Evolutionary conservation across 495 filamentous ascomycete genomes (phyloP), one percentile per base, ranked within the genome.

Genomic region (Penicillium fimorum): DNA sequence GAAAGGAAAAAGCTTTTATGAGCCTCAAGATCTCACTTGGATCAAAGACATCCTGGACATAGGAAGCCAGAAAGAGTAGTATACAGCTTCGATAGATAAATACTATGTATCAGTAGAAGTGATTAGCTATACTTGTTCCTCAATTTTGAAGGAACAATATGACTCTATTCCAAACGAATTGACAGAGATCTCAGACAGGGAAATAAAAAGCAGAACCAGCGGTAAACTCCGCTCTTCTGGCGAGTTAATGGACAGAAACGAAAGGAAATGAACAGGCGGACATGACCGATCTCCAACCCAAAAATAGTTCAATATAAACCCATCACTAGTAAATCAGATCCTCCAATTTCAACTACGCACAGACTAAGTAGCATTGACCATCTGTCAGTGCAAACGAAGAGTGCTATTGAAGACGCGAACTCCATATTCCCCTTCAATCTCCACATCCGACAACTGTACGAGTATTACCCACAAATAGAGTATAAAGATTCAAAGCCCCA

Each of bases 321-420:
- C 6, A 37, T 35, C 4, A 35, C 33, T 15, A 37, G 33, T 15
- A 12, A 37, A n/a, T 5, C n/a, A 13, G 27, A 45, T 22, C 24
- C 27, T 17, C 25, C 15, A 8, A 29, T 46, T 17, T 6, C 25
- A 12, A 29, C 44, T 41, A 27, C 35, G 40, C 13, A 29, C 12
- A 6, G 12, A 48, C 17, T 3, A 30, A 35, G 30, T 37, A 5
- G 33, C 20, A 46, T 29, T 48, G 30, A 32, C 46, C 46, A 48
- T 35, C 29, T 11, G 27, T 30, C 11, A 29, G 35, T 15, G 22
- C 49, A 51, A 51, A 17, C 46, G 2, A 35, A 7, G 10, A 53
- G 27, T 43, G 50, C 40, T 17, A 53, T 53, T 29, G 25, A 45
- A 53, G 50, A 53, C 50, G 50, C 41, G 18, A 32, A 44, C 12